A percentile compares a stretch with the other conserved stretches of the same genome.
Conservation (phyloP, 2,329 filamentous ascomycete genomes). For the Talaromyces sp. region DNA sequence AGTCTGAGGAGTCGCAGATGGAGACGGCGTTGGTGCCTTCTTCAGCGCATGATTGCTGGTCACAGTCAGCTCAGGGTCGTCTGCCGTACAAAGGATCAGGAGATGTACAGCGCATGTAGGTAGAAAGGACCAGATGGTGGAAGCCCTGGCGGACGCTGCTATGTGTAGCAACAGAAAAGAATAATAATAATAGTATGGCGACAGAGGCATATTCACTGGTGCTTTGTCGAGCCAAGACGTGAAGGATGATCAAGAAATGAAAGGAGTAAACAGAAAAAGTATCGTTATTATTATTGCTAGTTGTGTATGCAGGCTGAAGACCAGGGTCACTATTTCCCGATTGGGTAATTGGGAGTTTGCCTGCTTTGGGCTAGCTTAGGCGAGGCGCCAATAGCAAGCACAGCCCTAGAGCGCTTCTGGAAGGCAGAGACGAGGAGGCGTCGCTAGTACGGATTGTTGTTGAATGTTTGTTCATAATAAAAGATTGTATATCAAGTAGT, state of each 20-base stretch:
- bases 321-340: not conserved
- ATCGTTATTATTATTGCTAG: not conserved
- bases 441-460: not conserved
- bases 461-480: not conserved
- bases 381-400: not conserved
- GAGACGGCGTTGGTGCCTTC: not conserved
- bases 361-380: not conserved
- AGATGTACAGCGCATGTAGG: too few relatives aligned
- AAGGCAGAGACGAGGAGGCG: not conserved
- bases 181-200: not conserved
- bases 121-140: conserved; percentile 1
- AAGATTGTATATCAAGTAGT: not conserved
- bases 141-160: not conserved
- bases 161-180: not conserved
- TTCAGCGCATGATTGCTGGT: conserved; percentile 4
- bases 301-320: not conserved
- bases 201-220: not conserved
- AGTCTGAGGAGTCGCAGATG: conserved; percentile 5
- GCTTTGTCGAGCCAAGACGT: not conserved
- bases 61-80: too few relatives aligned
- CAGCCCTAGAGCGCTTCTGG: not conserved
- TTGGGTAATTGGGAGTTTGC: not conserved
- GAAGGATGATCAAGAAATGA: not conserved
- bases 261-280: not conserved
- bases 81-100: too few relatives aligned